A percentile compares a stretch with the other conserved stretches of the same genome.
Conservation (phyloP, 371 early-diverging fungal genomes). For the Mucor circinelloides region DNA sequence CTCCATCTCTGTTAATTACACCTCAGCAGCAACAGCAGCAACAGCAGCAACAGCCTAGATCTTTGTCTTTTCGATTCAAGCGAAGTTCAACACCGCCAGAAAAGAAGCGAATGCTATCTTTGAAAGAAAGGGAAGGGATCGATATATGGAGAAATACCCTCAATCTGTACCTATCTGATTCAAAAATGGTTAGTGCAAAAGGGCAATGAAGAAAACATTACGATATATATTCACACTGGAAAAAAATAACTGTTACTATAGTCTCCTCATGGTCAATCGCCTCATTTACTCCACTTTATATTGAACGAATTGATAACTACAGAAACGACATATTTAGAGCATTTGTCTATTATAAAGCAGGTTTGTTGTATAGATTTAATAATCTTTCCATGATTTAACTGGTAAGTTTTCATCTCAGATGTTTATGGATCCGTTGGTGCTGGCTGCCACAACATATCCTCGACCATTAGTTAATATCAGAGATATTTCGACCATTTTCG, state of each 20-base stretch:
- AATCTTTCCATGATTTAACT: background rate
- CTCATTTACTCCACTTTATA: slow-evolving; percentile 44
- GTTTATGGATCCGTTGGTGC: slow-evolving; percentile 52
- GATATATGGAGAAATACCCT: slow-evolving; percentile 18
- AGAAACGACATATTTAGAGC: slow-evolving; percentile 50
- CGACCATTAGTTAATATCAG: slow-evolving; percentile 38
- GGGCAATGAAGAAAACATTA: background rate
- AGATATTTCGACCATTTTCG: slow-evolving; percentile 48
- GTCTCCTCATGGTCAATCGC: slow-evolving; percentile 24
- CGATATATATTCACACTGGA: background rate
- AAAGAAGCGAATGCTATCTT: background rate
- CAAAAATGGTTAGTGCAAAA: slow-evolving; percentile 17
- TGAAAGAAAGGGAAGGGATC: slow-evolving; percentile 22
- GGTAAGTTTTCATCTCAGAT: slow-evolving; percentile 24
- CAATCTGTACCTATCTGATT: slow-evolving; percentile 4
- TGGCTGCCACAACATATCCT: slow-evolving; percentile 38
- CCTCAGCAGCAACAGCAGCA: background rate
- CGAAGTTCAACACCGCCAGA: slow-evolving; percentile 7
- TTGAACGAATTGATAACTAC: slow-evolving; percentile 48
- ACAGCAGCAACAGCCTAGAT: slow-evolving; percentile 2
- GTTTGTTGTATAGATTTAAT: slow-evolving; percentile 19
- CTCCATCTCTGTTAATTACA: slow-evolving; percentile 11
- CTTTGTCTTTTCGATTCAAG: slow-evolving; percentile 15
- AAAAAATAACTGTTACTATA: background rate
- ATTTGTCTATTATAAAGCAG: slow-evolving; percentile 46